Evolutionary conservation across 2,329 filamentous ascomycete species (phyloP).

Genomic region (Exserohilum turcica): DNA sequence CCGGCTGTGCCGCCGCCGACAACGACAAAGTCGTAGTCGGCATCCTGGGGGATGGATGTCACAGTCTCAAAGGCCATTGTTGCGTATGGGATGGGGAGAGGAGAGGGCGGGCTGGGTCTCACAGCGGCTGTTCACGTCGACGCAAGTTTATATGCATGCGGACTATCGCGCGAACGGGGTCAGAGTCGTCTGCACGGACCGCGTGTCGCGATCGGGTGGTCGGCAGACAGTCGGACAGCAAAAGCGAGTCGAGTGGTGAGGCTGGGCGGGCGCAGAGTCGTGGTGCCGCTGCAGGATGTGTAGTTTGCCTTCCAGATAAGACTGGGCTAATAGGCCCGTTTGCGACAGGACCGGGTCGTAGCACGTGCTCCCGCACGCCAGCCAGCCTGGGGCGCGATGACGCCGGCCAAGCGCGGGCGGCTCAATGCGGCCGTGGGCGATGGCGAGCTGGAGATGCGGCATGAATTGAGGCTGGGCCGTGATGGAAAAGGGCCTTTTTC

Average conservation of each 20-base stretch:
- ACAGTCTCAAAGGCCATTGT: conserved; percentile 54
- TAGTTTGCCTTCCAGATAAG: conserved; percentile 38
- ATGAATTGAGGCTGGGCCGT: no score
- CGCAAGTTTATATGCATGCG: conserved; percentile 11
- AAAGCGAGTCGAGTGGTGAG: conserved; percentile 9
- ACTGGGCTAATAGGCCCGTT: conserved; percentile 26
- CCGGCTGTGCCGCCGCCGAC: conserved; percentile 86
- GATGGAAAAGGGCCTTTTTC: background rate
- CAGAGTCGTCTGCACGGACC: conserved; percentile 2
- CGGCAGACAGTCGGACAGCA: conserved; percentile 16
- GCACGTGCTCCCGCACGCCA: conserved; percentile 29
- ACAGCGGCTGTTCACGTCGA: background rate
- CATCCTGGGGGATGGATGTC: conserved; percentile 66
- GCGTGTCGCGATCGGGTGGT: conserved; percentile 7
- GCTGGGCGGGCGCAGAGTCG: conserved; percentile 11
- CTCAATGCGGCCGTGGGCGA: background rate
- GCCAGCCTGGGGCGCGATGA: background rate
- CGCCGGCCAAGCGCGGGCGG: background rate
- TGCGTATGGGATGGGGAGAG: conserved; percentile 10
- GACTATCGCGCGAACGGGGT: conserved; percentile 2
- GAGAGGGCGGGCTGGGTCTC: conserved; percentile 4
- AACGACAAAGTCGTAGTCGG: conserved; percentile 79
- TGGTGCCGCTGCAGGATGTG: conserved; percentile 33
- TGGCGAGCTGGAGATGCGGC: no score
- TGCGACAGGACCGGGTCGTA: conserved; percentile 27